Base-by-base conservation (phyloP, 73 alveolate species). In the Paramecium sexaurelia region DNA sequence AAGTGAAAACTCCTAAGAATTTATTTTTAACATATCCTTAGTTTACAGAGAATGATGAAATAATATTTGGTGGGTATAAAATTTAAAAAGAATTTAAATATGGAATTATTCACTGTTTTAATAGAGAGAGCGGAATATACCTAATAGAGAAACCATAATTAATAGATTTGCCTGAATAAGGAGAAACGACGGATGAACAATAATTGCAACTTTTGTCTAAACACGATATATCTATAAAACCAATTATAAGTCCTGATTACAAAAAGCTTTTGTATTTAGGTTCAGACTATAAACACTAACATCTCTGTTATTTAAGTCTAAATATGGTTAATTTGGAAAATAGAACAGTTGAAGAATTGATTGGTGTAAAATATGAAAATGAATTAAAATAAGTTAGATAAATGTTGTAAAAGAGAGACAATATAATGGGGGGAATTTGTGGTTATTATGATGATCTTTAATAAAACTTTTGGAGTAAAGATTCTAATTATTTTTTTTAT, bases 41-140 rank as follows among this genome's bases (percentile, higher is more conserved):
- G 32, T 88, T 68, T 24, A 19, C 36, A 39, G 94, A 88, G 17
- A 61, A 88, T 68, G 94, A 88, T 13, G 20, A 88, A 37, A 88
- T 88, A 24, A 33, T 88, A 26, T 88, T 88, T 7, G 78, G 83
- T 13, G 94, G 84, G 3, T 88, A 88, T 88, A 41, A 88, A 88
- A 32, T 68, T 19, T 39, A 66, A 7, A 87, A 87, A 39, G 94
- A 88, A 71, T 88, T 88, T 36, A 88, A 69, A 32, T 88, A 88
- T 88, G 94, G 94, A 43, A 88, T 88, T 13, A 55, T 88, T 33
- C 94, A 88, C 43, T 88, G 94, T 39, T 88, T 88, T 45, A 88
- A 88, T 29, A 67, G 94, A 40, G 29, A 26, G 7, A 41, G 87
- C 8, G 90, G 61, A 3, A 45, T 88, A 13, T 88, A 68, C 20